phyloP scores from a whole-genome alignment of 2,329 filamentous ascomycete species.

The Colletotrichum sansevieriae region DNA sequence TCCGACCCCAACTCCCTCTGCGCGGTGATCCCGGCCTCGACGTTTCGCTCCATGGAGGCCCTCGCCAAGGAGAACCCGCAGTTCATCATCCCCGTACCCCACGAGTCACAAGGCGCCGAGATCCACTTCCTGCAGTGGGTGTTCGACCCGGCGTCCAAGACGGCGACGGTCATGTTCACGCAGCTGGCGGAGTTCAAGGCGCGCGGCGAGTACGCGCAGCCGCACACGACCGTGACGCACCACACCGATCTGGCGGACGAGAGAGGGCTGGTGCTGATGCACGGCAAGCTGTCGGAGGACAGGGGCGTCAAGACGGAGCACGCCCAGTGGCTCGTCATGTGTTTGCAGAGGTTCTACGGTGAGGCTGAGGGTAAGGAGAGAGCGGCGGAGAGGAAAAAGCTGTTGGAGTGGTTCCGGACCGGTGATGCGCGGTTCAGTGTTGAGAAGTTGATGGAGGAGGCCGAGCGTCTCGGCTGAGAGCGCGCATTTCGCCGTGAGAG shows the following conservation, averaged over 20 bases:
- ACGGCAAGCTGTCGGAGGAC: conserved; percentile 85
- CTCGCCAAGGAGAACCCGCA: conserved; percentile 83
- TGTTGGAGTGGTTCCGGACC: conserved; percentile 85
- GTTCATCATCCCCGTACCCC: conserved; percentile 91
- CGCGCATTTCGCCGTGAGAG: neutral
- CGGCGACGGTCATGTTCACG: conserved; percentile 89
- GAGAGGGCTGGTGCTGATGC: conserved; percentile 86
- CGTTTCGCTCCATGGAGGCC: conserved; percentile 79
- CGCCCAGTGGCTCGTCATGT: conserved; percentile 92
- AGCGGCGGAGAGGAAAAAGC: conserved; percentile 71
- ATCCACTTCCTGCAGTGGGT: conserved; percentile 98
- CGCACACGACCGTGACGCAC: conserved; percentile 95
- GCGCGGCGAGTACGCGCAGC: conserved; percentile 87
- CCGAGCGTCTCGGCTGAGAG: conserved; percentile 77
- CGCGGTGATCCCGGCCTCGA: conserved; percentile 80
- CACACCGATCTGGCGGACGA: conserved; percentile 82
- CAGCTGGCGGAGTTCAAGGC: conserved; percentile 94
- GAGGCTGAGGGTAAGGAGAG: conserved; percentile 70
- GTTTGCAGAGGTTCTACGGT: conserved; percentile 93
- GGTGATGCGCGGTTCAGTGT: conserved; percentile 86
- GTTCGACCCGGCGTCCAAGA: conserved; percentile 77
- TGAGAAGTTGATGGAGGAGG: conserved; percentile 88
- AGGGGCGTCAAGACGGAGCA: conserved; percentile 83
- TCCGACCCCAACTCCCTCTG: conserved; percentile 81
- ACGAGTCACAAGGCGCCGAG: conserved; percentile 78